phyloP scores from a whole-genome alignment of 2,329 filamentous ascomycete genomes.

The Trematosphaeria pertusa region DNA sequence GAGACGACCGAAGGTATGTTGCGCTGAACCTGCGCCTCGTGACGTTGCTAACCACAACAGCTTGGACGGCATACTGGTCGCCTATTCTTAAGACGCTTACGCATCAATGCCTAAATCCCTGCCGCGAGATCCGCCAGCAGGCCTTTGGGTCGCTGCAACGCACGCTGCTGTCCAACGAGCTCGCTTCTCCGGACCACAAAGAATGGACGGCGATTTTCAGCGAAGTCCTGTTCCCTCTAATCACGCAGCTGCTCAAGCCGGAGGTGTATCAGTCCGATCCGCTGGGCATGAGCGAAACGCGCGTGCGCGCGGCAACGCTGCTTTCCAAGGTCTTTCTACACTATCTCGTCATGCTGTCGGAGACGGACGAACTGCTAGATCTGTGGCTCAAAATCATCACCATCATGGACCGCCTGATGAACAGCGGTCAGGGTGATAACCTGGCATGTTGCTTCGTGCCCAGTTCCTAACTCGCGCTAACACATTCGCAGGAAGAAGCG shows the following conservation, averaged over 20 bases:
- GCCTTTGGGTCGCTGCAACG: constrained; percentile 87
- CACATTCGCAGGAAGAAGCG: constrained; percentile 76
- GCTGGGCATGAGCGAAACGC: constrained; percentile 92
- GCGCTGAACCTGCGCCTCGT: not conserved
- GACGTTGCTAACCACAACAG: constrained; percentile 52
- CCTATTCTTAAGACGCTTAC: constrained; percentile 91
- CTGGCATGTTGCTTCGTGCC: constrained; percentile 66
- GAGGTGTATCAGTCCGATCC: constrained; percentile 93
- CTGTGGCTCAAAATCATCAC: constrained; percentile 92
- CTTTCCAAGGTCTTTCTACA: constrained; percentile 96
- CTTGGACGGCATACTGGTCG: constrained; percentile 98
- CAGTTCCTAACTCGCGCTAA: constrained; percentile 14
- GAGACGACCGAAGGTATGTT: constrained; percentile 78
- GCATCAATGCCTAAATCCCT: constrained; percentile 91
- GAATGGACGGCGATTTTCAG: constrained; percentile 96
- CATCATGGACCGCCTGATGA: constrained; percentile 95
- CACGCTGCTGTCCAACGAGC: constrained; percentile 81
- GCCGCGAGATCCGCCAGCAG: constrained; percentile 87
- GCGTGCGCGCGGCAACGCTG: constrained; percentile 88
- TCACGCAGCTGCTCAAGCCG: constrained; percentile 85
- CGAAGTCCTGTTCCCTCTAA: constrained; percentile 91
- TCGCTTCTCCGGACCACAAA: constrained; percentile 82
- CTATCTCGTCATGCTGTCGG: constrained; percentile 83
- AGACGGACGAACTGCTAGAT: constrained; percentile 88
- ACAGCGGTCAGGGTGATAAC: constrained; percentile 89